Evolutionary conservation across 495 filamentous ascomycete genomes (phyloP).

Genomic region (Rhizodiscina lignyota): DNA sequence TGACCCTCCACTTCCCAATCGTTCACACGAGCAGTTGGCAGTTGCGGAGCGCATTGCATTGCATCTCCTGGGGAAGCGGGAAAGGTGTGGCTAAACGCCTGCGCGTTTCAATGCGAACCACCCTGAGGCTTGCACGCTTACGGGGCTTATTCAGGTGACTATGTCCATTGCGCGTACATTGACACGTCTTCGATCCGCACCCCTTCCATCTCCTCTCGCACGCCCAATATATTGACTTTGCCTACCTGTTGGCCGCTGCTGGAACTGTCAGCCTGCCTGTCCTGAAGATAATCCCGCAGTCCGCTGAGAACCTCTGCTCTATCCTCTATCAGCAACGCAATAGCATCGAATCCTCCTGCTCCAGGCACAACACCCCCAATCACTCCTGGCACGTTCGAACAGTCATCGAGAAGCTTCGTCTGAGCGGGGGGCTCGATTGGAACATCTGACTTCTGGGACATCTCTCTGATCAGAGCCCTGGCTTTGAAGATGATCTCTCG

Average conservation of each 20-base stretch:
- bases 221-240: conserved; percentile 60
- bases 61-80: no score
- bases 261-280: conserved; percentile 40
- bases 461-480: conserved; percentile 47
- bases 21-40: no score
- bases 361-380: conserved; percentile 86
- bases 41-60: no score
- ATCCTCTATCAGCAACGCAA: conserved; percentile 65
- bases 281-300: conserved; percentile 42
- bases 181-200: conserved; percentile 47
- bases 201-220: conserved; percentile 79
- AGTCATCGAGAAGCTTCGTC: conserved; percentile 64
- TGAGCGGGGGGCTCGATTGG: conserved; percentile 83
- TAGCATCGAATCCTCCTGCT: conserved; percentile 86
- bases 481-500: conserved; percentile 30
- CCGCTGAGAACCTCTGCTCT: conserved; percentile 45
- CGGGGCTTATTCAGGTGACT: conserved; percentile 12
- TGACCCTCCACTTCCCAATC: no score
- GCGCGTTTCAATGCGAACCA: no score
- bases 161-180: conserved; percentile 53
- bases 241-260: conserved; percentile 42
- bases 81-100: no score
- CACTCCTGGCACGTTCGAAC: conserved; percentile 57
- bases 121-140: conserved; percentile 3
- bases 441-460: conserved; percentile 59